Base-by-base conservation (phyloP, 2,329 filamentous ascomycete species). In the Pseudocercospora eumusae region DNA sequence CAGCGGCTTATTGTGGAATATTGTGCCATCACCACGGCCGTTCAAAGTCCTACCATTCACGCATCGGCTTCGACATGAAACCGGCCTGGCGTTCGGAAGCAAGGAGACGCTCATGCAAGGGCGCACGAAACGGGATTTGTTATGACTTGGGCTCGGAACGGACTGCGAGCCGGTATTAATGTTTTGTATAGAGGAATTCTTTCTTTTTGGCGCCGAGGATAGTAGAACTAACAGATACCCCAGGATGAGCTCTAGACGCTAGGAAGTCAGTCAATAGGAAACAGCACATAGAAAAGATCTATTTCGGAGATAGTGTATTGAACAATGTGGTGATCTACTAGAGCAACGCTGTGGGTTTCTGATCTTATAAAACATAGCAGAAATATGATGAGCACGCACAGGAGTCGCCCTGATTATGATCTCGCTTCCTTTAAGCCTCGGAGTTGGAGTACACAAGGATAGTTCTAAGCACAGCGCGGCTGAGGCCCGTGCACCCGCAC, bases 1-100 rank as follows among this genome's bases (percentile, higher is more conserved):
- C 84, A 88, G 74, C 80, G 82, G 63, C 74, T 88, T 69, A 87
- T 88, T 64, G 70, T 76, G 56, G 78, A 81, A 67, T 80, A 81
- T 64, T 81, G 79, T 67, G 70, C 69, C 4, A 62, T 61, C 42
- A 56, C 59, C 55, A 45, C 47, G 36, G 57, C 31, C 9, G 52
- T 20, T 28, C 47, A 52, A 28, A 52, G 21, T n/a, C 47, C 47
- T n/a, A 4, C 25, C 15, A 54, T 13, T 18, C 28, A 54, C 6
- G 31, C 28, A 28, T 13, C 15, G 2, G 52, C 52, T 25, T 54
- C 23, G 11, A 54, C 28, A 21, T 54, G 52, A 54, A 36, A 40
- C 52, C 52, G 50, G 50, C 27, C n/a, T 54, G 28, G 23, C 47
- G 13, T 21, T 54, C 52, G 28, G 52, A 36, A 23, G 27, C 52